These are phyloP conservation scores for Neoascochyta sp. DNA, from an alignment of 2,329 filamentous ascomycete species.

Conservation along the genomic window DNA sequence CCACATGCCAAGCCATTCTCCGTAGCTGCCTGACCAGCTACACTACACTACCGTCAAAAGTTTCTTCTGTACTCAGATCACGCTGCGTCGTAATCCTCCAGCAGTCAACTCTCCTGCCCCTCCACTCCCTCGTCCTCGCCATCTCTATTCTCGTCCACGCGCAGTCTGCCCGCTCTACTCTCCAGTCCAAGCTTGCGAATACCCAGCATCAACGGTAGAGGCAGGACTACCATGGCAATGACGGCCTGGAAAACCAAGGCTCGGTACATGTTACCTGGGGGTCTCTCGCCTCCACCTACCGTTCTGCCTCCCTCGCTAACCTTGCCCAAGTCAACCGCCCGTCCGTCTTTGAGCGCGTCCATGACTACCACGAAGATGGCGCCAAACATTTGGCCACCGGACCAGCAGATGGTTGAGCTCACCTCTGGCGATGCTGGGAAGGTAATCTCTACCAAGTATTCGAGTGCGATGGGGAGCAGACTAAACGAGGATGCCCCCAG, in stretches of 20 bases:
- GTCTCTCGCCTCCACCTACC: conserved; percentile 34
- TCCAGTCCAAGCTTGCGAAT: conserved; percentile 56
- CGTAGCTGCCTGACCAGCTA: no score
- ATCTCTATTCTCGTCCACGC: conserved; percentile 30
- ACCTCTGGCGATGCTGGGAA: conserved; percentile 85
- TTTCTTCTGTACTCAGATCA: conserved; percentile 6
- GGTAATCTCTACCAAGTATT: conserved; percentile 82
- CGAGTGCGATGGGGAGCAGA: conserved; percentile 78
- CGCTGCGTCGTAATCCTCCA: conserved; percentile 15
- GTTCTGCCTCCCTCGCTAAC: conserved; percentile 26
- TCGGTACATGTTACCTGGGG: conserved; percentile 68
- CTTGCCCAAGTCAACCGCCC: conserved; percentile 24
- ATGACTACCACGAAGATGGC: conserved; percentile 80
- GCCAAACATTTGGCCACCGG: conserved; percentile 78
- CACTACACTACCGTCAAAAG: conserved; percentile 1
- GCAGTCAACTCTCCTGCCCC: conserved; percentile 20
- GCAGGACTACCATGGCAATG: conserved; percentile 61
- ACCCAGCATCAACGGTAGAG: conserved; percentile 66
- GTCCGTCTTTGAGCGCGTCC: conserved; percentile 61
- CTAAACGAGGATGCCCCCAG: conserved; percentile 78
- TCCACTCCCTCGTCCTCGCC: conserved; percentile 8
- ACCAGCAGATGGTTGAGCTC: conserved; percentile 79
- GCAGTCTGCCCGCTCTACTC: conserved; percentile 29
- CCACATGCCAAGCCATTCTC: conserved; percentile 15
- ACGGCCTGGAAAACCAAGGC: conserved; percentile 78